These are phyloP conservation scores for Sclerotinia sclerotiorum DNA, from an alignment of 2,329 filamentous ascomycete species.

Conservation along the genomic window DNA sequence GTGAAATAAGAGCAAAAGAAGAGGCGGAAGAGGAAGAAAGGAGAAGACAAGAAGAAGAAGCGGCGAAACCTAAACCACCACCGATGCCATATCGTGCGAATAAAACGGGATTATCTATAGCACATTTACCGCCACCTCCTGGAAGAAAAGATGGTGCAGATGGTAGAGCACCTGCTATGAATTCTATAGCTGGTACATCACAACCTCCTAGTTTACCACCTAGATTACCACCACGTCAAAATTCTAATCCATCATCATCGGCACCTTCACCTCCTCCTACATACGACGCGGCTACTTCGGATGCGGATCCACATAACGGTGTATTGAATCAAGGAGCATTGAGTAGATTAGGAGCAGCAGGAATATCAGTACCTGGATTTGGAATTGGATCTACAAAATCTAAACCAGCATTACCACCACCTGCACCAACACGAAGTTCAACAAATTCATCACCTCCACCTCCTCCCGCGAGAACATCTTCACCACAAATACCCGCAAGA, in stretches of 20 bases:
- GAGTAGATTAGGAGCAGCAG: slow-evolving; percentile 58
- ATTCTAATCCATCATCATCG: slow-evolving; percentile 40
- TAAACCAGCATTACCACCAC: slow-evolving; percentile 41
- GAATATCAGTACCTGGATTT: slow-evolving; percentile 65
- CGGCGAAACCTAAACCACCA: slow-evolving; percentile 42
- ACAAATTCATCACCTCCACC: slow-evolving; percentile 28
- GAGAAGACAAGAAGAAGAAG: slow-evolving; percentile 36
- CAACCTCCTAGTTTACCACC: slow-evolving; percentile 53
- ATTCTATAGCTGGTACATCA: slow-evolving; percentile 30
- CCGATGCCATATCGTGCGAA: slow-evolving; percentile 61
- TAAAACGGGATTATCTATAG: slow-evolving; percentile 59
- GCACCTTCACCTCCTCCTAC: slow-evolving; percentile 47
- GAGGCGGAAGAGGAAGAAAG: slow-evolving; percentile 39
- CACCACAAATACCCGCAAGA: slow-evolving; percentile 24
- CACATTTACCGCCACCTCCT: slow-evolving; percentile 61
- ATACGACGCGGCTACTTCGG: slow-evolving; percentile 27
- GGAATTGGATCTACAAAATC: slow-evolving; percentile 51
- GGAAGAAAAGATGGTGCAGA: slow-evolving; percentile 42
- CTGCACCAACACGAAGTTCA: slow-evolving; percentile 24
- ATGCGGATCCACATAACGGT: slow-evolving; percentile 39
- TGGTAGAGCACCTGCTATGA: slow-evolving; percentile 31
- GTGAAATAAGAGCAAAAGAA: slow-evolving; percentile 38
- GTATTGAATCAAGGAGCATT: slow-evolving; percentile 48
- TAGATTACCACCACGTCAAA: slow-evolving; percentile 54
- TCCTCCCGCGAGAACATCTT: slow-evolving; percentile 26